Evolutionary conservation across 1,139 yeast species (phyloP), one percentile per base, ranked within the genome.

Genomic region (Yamadazyma membranifaciens): DNA sequence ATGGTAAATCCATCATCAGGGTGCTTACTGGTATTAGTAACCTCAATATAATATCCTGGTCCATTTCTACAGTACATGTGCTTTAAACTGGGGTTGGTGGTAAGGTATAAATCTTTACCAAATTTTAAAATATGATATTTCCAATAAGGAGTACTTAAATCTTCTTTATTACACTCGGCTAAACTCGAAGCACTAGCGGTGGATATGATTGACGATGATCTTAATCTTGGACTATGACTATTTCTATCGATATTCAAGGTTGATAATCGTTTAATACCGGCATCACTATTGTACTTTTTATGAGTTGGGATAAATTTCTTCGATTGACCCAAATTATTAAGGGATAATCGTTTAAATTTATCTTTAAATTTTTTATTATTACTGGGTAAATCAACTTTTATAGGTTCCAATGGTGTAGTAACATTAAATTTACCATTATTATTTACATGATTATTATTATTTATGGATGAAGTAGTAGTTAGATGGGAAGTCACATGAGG

Each of bases 71-170:
- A 74, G 49, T 73, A 75, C 36, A 75, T 57, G 51, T 80, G 84
- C 45, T 73, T 70, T 27, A 67, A 58, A 17, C 75, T 78, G 0
- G 86, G 86, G 49, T 79, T 81, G 1, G 86, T 80, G 1, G 84
- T 73, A 24, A 80, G 52, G 49, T 80, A 80, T 41, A 78, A 62
- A 44, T 69, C 70, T 31, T 67, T 67, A 4, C 80, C 79, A 39
- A 77, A 62, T 39, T 65, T 69, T 24, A 77, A 56, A 9, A 80
- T 62, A 50, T 81, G 87, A 51, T 79, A 81, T 52, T 81, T 81
- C 84, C 85, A 80, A 49, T 76, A 80, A 15, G 69, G 72, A 14
- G 60, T 50, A 28, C 31, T 36, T 2, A 29, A 10, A 22, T 34
- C 20, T 13, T 14, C 22, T 3, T 16, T 6, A 15, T 25, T 14